Evolutionary conservation across 106 monocot species (phyloP).

Genomic region (Allium sativum): DNA sequence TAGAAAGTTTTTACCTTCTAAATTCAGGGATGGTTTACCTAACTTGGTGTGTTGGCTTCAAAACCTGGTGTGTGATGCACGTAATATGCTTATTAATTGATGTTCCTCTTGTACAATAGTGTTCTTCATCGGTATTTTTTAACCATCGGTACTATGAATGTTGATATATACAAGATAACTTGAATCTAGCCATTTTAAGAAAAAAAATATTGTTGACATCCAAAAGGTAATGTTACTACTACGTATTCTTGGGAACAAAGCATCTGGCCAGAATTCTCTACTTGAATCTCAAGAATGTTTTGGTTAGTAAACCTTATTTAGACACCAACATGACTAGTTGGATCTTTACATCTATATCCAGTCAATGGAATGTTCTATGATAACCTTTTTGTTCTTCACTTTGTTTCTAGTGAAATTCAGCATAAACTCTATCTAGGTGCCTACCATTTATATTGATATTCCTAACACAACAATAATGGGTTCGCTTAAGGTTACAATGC

Average conservation of each 20-base stretch:
- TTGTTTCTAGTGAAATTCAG: conserved; percentile 59
- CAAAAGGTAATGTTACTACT: neutral
- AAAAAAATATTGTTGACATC: neutral
- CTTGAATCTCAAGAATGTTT: conserved; percentile 34
- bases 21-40: conserved; percentile 37
- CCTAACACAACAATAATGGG: conserved; percentile 89
- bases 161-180: conserved; percentile 13
- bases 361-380: conserved; percentile 4
- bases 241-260: conserved; percentile 33
- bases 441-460: conserved; percentile 79
- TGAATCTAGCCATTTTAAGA: conserved; percentile 10
- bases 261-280: conserved; percentile 22
- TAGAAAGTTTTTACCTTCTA: conserved; percentile 44
- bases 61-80: conserved; percentile 21
- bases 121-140: neutral
- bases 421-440: conserved; percentile 83
- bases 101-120: neutral
- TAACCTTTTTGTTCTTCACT: neutral
- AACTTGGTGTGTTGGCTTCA: conserved; percentile 23
- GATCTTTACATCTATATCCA: neutral
- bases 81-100: neutral
- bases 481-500: conserved; percentile 60
- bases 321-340: neutral
- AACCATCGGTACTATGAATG: conserved; percentile 28
- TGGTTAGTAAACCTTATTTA: conserved; percentile 16